These are phyloP conservation scores for Kazachstania africana DNA, from an alignment of 805 yeast genomes.

Conservation along the genomic window DNA sequence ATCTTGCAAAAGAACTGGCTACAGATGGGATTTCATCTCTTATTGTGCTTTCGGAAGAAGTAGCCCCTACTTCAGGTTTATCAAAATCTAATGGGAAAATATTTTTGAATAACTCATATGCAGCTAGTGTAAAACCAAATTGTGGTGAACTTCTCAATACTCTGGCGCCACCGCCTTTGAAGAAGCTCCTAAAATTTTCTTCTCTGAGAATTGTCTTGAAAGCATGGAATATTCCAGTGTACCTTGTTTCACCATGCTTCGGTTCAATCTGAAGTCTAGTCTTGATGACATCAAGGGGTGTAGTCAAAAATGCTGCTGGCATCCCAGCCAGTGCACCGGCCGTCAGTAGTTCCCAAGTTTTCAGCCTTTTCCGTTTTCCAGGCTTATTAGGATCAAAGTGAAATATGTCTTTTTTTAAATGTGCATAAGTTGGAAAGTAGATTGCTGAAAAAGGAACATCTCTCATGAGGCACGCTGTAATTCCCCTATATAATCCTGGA, in stretches of 20 bases:
- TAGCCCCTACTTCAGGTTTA: neutral
- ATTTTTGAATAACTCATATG: slow-evolving; percentile 77
- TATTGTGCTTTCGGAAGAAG: neutral
- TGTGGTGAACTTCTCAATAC: slow-evolving; percentile 93
- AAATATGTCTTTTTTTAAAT: slow-evolving; percentile 71
- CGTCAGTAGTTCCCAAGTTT: slow-evolving; percentile 70
- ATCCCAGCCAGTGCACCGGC: slow-evolving; percentile 96
- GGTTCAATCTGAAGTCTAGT: slow-evolving; percentile 86
- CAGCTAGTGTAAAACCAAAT: slow-evolving; percentile 95
- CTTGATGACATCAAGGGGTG: slow-evolving; percentile 94
- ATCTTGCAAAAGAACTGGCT: slow-evolving; percentile 13
- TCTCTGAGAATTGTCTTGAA: slow-evolving; percentile 60
- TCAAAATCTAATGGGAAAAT: slow-evolving; percentile 6
- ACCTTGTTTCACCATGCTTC: slow-evolving; percentile 63
- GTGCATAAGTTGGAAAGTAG: slow-evolving; percentile 94
- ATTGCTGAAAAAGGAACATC: slow-evolving; percentile 96
- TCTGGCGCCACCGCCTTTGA: slow-evolving; percentile 94
- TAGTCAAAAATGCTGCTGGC: slow-evolving; percentile 93
- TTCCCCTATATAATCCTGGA: slow-evolving; percentile 83
- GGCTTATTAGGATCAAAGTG: slow-evolving; percentile 67
- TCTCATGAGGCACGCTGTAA: slow-evolving; percentile 78
- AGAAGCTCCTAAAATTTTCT: slow-evolving; percentile 78
- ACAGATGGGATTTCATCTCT: slow-evolving; percentile 16
- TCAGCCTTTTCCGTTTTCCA: slow-evolving; percentile 45
- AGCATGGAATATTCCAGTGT: slow-evolving; percentile 70